A percentile compares a stretch with the other conserved stretches of the same genome.
These are phyloP conservation scores for Xerocomus spinulosus DNA, from an alignment of 768 basidiomycete genomes.

Conservation along the genomic window DNA sequence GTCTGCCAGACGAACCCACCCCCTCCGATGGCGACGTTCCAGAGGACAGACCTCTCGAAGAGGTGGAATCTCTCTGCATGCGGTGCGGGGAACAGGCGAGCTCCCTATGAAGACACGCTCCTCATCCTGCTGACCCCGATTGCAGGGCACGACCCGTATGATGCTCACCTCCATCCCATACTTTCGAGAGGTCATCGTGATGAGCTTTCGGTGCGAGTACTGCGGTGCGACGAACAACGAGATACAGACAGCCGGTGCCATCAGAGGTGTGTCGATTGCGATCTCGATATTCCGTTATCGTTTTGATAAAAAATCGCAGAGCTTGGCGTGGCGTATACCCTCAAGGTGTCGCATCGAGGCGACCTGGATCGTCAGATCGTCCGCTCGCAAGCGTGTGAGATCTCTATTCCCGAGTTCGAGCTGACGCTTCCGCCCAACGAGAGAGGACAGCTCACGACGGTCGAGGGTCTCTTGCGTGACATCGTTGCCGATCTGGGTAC, in stretches of 20 bases:
- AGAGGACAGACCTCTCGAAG: constrained; percentile 55
- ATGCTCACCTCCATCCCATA: constrained; percentile 92
- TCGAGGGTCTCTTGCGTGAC: constrained; percentile 88
- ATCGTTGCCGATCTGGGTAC: constrained; percentile 72
- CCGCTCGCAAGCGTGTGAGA: constrained; percentile 77
- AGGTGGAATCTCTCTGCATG: constrained; percentile 93
- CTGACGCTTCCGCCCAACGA: constrained; percentile 80
- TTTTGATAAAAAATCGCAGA: too few relatives aligned
- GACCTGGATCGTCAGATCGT: constrained; percentile 94
- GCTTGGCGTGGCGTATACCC: constrained; percentile 80
- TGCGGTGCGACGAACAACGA: constrained; percentile 91
- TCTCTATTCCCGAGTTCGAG: constrained; percentile 82
- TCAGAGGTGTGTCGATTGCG: constrained; percentile 53
- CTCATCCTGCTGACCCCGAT: constrained; percentile 12
- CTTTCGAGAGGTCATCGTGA: constrained; percentile 91
- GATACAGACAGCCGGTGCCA: constrained; percentile 83
- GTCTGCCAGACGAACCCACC: constrained; percentile 24
- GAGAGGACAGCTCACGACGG: constrained; percentile 92
- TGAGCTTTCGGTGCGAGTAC: constrained; percentile 94
- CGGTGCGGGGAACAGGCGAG: constrained; percentile 84
- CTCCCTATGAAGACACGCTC: neutral
- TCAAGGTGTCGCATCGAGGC: constrained; percentile 61
- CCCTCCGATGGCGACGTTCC: constrained; percentile 34
- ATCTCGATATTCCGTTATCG: too few relatives aligned
- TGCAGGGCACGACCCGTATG: constrained; percentile 82